Conservation (phyloP, 257 asterid species). For the Anisodus acutangulus region DNA sequence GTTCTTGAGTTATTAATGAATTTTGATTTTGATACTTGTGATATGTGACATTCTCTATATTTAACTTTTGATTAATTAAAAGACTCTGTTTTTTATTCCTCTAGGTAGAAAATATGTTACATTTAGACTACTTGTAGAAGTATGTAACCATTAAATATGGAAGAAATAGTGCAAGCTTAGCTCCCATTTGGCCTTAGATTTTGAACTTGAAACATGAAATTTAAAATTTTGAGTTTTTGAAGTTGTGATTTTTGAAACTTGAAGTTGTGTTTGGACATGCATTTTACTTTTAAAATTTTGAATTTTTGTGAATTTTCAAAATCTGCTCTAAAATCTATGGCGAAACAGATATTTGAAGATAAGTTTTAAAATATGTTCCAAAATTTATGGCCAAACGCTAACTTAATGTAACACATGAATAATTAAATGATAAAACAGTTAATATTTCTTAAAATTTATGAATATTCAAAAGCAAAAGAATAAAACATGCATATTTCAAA, state of each 20-base stretch:
- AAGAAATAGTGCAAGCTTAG: too few species aligned
- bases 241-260: too few species aligned
- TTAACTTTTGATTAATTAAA: neutral
- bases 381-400: too few species aligned
- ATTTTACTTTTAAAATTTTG: too few species aligned
- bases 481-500: neutral
- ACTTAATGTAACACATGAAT: neutral
- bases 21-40: neutral
- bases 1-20: neutral
- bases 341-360: too few species aligned
- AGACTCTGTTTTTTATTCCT: neutral
- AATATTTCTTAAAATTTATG: neutral
- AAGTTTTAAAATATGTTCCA: too few species aligned
- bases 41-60: neutral
- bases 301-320: too few species aligned
- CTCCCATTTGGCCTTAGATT: too few species aligned
- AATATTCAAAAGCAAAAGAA: neutral
- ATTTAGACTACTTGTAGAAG: neutral
- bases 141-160: neutral
- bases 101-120: neutral
- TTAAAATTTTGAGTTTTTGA: too few species aligned
- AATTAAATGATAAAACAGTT: neutral
- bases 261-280: too few species aligned
- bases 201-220: too few species aligned
- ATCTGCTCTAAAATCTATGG: too few species aligned